These are phyloP conservation scores for Prunus mongolica DNA, from an alignment of 306 rosid species.

Conservation along the genomic window DNA sequence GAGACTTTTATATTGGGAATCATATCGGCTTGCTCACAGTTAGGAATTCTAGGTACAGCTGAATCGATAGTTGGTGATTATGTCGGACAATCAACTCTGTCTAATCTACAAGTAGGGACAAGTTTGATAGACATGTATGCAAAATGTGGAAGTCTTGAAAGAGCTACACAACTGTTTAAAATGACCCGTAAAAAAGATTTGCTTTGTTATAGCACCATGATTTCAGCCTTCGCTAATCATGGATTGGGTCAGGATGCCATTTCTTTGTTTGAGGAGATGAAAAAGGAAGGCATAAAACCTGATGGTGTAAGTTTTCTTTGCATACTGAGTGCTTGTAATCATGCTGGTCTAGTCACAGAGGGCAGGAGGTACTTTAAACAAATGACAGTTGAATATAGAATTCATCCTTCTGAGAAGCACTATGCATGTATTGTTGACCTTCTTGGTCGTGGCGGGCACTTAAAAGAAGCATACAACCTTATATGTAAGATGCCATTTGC, in stretches of 20 bases:
- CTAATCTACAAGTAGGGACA: neutral
- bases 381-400: conserved; percentile 5
- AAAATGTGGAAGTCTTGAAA: conserved; percentile 8
- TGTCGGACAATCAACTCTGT: neutral
- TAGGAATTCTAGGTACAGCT: conserved; percentile 4
- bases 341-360: neutral
- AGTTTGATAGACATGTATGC: conserved; percentile 16
- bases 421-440: conserved; percentile 13
- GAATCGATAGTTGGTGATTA: neutral
- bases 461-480: neutral
- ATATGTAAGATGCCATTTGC: conserved; percentile 8
- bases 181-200: neutral
- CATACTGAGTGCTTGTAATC: conserved; percentile 10
- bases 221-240: conserved; percentile 11
- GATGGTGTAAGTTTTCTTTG: conserved; percentile 2
- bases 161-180: neutral
- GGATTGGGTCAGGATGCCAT: conserved; percentile 11
- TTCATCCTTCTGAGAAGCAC: conserved; percentile 6
- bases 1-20: conserved; percentile 13
- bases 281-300: neutral
- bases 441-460: conserved; percentile 1
- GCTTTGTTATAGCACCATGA: conserved; percentile 14
- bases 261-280: conserved; percentile 13
- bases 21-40: conserved; percentile 15
- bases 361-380: conserved; percentile 8